Percentiles rank a stretch among this genome's conserved stretches.
Evolutionary conservation across 2,329 filamentous ascomycete genomes (phyloP).

Genomic region (Aureobasidium subglaciale): DNA sequence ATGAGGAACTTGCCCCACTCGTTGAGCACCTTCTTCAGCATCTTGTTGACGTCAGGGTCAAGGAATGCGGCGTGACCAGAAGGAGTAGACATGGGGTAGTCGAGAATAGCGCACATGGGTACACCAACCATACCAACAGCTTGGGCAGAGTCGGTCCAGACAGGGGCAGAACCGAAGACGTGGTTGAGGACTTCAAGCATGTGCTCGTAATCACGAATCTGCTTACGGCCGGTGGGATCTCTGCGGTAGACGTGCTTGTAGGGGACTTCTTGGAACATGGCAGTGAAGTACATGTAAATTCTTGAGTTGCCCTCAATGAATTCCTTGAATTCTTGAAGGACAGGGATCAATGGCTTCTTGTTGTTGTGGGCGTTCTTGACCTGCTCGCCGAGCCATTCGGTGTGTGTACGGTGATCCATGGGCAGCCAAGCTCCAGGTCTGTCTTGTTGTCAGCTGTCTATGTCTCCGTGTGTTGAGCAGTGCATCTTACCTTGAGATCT

Average conservation of each 20-base stretch:
- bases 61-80: slow-evolving; percentile 50
- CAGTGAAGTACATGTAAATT: slow-evolving; percentile 58
- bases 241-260: slow-evolving; percentile 51
- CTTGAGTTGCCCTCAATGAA: slow-evolving; percentile 59
- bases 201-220: slow-evolving; percentile 59
- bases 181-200: slow-evolving; percentile 62
- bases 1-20: slow-evolving; percentile 37
- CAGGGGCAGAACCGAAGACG: slow-evolving; percentile 32
- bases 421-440: slow-evolving; percentile 57
- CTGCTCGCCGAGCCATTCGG: slow-evolving; percentile 54
- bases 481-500: slow-evolving; percentile 38
- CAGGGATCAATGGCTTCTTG: slow-evolving; percentile 48
- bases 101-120: slow-evolving; percentile 46
- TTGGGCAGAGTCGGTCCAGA: slow-evolving; percentile 34
- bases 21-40: slow-evolving; percentile 46
- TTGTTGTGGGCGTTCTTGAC: slow-evolving; percentile 50
- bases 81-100: slow-evolving; percentile 53
- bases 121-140: slow-evolving; percentile 15
- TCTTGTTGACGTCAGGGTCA: slow-evolving; percentile 44
- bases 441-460: background rate
- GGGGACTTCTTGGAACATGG: slow-evolving; percentile 60
- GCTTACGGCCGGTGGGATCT: slow-evolving; percentile 55
- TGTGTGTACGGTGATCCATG: slow-evolving; percentile 54
- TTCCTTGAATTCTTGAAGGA: slow-evolving; percentile 56
- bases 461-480: background rate